Evolutionary conservation across 495 filamentous ascomycete genomes (phyloP).

Genomic region (Aspergillus funiculosus): DNA sequence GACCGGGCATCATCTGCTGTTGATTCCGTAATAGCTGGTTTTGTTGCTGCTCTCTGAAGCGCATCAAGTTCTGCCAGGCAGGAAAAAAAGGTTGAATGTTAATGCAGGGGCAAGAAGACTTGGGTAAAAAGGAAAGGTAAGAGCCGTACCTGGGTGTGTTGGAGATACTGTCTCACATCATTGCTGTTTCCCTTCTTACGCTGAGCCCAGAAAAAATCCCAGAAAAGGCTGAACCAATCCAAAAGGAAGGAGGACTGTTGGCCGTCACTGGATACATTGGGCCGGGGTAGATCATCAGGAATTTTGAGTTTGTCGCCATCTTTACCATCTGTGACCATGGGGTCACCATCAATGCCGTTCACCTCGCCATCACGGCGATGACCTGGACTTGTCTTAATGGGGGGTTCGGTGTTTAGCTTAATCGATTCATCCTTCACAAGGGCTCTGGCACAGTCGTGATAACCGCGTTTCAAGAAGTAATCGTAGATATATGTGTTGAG

Average conservation of each 20-base stretch:
- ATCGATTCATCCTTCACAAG: conserved; percentile 50
- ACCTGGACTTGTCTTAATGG: conserved; percentile 53
- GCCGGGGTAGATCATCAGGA: conserved; percentile 72
- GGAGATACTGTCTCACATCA: conserved; percentile 62
- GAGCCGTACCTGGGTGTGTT: conserved; percentile 69
- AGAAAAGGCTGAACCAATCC: conserved; percentile 96
- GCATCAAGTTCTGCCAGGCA: conserved; percentile 33
- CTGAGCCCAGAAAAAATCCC: conserved; percentile 84
- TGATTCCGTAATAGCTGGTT: conserved; percentile 59
- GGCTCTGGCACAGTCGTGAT: conserved; percentile 72
- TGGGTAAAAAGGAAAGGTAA: conserved; percentile 1
- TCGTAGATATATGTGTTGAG: conserved; percentile 98
- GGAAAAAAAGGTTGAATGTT: conserved; percentile 21
- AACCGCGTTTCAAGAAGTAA: conserved; percentile 78
- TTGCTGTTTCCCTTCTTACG: conserved; percentile 54
- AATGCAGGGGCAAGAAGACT: conserved; percentile 1
- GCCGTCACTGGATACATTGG: conserved; percentile 56
- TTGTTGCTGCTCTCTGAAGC: conserved; percentile 48
- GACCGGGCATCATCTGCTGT: conserved; percentile 65
- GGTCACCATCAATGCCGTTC: conserved; percentile 74
- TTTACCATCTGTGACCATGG: conserved; percentile 78
- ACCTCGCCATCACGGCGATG: conserved; percentile 57
- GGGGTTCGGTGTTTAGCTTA: conserved; percentile 53
- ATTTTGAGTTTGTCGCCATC: conserved; percentile 66
- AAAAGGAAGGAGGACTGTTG: conserved; percentile 74